Evolutionary conservation across 345 rosid genomes (phyloP), one percentile per base, ranked within the genome.

Genomic region (Eucalyptus urophylla): DNA sequence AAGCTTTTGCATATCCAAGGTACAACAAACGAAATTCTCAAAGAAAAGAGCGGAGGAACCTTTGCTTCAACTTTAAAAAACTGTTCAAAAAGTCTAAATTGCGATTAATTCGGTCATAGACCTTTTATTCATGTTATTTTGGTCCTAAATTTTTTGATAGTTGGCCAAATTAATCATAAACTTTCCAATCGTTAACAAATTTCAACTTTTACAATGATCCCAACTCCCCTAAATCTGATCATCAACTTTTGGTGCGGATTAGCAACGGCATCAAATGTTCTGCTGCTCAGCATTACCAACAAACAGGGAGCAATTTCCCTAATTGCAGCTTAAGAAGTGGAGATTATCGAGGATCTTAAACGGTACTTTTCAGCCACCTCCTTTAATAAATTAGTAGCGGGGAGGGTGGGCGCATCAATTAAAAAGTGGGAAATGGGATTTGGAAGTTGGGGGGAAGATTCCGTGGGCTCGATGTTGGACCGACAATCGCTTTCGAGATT

Each of bases 381-480:
- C 58, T 14, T 3, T 5, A 86, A 11, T 86, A 31, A 37, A 50
- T 86, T 15, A 27, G 29, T 56, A 56, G 29, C 43, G 33, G 50
- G 8, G 2, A 0, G 56, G 56, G 37, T 43, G 22, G 11, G 87
- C 37, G 7, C 85, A 76, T 76, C 24, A 76, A 76, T 76, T 76
- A 21, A 21, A 21, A 22, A 22, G 3, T 44, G 24, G 83, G 25
- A 72, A 33, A 33, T 33, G 51, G 51, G 17, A 65, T 11, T 8
- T 54, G 45, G 2, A 10, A 45, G 27, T 60, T 60, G 16, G 69
- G 69, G 33, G 45, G 65, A 53, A 89, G 91, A 89, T 89, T 88
- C 90, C 93, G 89, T 88, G 92, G 90, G 91, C 54, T 87, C 5
- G 90, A 92, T 50, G 90, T 90, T 90, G 88, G 83, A 83, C 90